Percentiles rank a stretch among this genome's conserved stretches.
Conservation (phyloP, 352 stramenopile genomes). For the Pythium volutum region DNA sequence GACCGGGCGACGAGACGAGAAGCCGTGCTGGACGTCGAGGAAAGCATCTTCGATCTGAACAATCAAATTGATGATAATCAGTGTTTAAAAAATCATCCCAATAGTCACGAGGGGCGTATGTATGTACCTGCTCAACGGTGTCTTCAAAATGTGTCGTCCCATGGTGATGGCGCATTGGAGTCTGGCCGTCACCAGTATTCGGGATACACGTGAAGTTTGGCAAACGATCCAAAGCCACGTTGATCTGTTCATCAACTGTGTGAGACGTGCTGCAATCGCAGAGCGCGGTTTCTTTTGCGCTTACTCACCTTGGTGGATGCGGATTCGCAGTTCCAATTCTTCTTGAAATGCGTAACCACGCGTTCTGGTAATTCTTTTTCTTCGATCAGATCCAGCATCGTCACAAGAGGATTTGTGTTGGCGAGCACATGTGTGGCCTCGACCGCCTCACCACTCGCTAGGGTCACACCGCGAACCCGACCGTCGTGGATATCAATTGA, state of each 20-base stretch:
- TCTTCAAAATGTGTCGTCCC: constrained; percentile 91
- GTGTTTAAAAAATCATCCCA: too few relatives aligned
- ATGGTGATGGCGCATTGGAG: constrained; percentile 74
- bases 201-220: constrained; percentile 85
- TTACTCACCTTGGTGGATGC: constrained; percentile 66
- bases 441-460: constrained; percentile 52
- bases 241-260: constrained; percentile 47
- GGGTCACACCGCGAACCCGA: constrained; percentile 53
- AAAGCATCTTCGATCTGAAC: constrained; percentile 82
- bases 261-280: too few relatives aligned
- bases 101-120: not conserved
- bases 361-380: constrained; percentile 46
- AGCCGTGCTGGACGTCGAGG: constrained; percentile 70
- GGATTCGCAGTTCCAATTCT: constrained; percentile 79
- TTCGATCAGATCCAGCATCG: constrained; percentile 82
- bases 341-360: constrained; percentile 68
- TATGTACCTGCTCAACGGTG: constrained; percentile 48
- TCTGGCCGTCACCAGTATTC: constrained; percentile 51
- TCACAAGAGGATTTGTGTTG: constrained; percentile 74
- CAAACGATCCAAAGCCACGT: constrained; percentile 77
- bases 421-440: constrained; percentile 69
- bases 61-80: too few relatives aligned
- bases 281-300: too few relatives aligned
- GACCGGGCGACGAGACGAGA: constrained; percentile 68
- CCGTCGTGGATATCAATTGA: constrained; percentile 54